These are phyloP conservation scores for Botrytis medusae DNA, from an alignment of 2,329 filamentous ascomycete species.

Conservation along the genomic window DNA sequence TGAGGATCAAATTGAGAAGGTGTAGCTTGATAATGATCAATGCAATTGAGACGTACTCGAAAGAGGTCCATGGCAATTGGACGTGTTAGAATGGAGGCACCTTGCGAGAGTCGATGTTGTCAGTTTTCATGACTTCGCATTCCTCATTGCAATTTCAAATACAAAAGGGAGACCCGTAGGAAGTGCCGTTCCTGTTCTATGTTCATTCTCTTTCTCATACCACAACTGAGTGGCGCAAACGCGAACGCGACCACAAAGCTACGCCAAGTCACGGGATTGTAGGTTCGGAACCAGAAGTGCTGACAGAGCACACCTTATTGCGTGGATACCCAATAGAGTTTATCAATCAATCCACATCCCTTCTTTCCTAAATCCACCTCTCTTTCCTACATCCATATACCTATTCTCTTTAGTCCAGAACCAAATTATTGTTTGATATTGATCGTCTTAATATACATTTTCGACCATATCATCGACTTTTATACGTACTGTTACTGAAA, in stretches of 20 bases:
- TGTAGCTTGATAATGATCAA: conserved; percentile 87
- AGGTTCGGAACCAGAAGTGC: not conserved
- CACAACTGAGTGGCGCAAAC: conserved; percentile 8
- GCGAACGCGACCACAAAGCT: not conserved
- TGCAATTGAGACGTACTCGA: conserved; percentile 88
- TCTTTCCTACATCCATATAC: not conserved
- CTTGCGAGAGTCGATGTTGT: not conserved
- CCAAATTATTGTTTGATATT: not conserved
- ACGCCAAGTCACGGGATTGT: not conserved
- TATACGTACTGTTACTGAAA: not conserved
- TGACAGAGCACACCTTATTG: not conserved
- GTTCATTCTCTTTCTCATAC: not conserved
- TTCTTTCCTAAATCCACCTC: not conserved
- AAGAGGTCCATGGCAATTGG: conserved; percentile 65
- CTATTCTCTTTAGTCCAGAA: not conserved
- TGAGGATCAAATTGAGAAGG: conserved; percentile 80
- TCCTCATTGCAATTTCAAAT: not conserved
- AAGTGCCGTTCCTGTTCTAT: not conserved
- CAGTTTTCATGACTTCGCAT: conserved; percentile 13
- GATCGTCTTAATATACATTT: not conserved
- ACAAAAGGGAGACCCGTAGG: not conserved
- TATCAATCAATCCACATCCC: not conserved
- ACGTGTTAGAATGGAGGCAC: conserved; percentile 13
- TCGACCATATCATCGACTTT: not conserved
- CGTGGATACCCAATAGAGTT: not conserved